phyloP scores from a whole-genome alignment of 2,329 filamentous ascomycete species.

The Talaromyces sp. region DNA sequence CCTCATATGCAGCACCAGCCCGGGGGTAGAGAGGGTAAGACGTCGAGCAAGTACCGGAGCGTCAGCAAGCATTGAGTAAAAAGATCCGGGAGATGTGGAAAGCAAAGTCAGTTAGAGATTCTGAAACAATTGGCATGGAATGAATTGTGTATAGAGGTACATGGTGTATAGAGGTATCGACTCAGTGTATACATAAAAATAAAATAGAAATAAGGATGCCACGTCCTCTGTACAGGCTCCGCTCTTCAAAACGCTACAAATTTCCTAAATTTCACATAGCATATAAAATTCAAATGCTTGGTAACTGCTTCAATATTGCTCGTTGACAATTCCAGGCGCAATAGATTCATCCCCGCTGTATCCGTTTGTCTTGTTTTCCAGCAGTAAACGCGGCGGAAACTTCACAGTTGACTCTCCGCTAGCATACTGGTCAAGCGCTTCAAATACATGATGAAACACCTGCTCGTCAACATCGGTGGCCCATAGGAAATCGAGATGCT shows the following conservation, averaged over 20 bases:
- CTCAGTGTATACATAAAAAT: not conserved
- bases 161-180: not conserved
- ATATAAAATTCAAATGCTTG: not conserved
- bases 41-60: slow-evolving; percentile 9
- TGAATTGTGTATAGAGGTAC: not conserved
- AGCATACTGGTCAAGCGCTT: slow-evolving; percentile 67
- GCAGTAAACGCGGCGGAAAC: not conserved
- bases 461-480: slow-evolving; percentile 74
- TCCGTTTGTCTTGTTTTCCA: not conserved
- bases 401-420: slow-evolving; percentile 9
- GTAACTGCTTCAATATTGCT: not conserved
- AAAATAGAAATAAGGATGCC: not conserved
- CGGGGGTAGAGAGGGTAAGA: slow-evolving; percentile 3
- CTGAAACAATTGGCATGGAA: not conserved
- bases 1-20: slow-evolving; percentile 1
- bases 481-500: slow-evolving; percentile 97
- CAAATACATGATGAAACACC: slow-evolving; percentile 87
- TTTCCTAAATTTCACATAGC: not conserved
- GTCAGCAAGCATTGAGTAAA: slow-evolving; percentile 5
- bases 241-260: not conserved
- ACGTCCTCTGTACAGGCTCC: not conserved
- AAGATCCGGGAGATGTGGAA: not conserved
- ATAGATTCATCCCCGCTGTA: not conserved
- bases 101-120: not conserved
- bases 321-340: not conserved